Evolutionary conservation across 768 basidiomycete species (phyloP).

Genomic region (Termitomyces bulborhizus): DNA sequence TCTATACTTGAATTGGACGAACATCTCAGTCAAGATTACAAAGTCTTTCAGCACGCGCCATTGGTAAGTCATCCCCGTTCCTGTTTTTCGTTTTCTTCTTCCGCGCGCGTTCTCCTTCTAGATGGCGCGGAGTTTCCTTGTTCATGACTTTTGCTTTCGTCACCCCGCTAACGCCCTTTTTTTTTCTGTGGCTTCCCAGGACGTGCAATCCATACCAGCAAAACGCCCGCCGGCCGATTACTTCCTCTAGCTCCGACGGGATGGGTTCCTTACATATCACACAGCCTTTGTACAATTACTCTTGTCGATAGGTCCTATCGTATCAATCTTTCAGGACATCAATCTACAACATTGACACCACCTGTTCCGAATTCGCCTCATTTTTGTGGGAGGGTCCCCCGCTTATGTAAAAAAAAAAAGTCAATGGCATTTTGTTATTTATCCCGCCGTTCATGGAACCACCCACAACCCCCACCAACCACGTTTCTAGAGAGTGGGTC

Average conservation of each 20-base stretch:
- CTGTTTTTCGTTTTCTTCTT: not conserved
- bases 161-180: not conserved
- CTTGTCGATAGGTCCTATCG: too few species aligned
- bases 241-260: slow-evolving; percentile 46
- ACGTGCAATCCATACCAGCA: slow-evolving; percentile 73
- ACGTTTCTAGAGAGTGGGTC: not conserved
- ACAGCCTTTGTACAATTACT: slow-evolving; percentile 4
- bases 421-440: not conserved
- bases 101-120: not conserved
- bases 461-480: too few species aligned
- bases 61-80: slow-evolving; percentile 44
- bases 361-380: not conserved
- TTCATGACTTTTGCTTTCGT: not conserved
- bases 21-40: slow-evolving; percentile 89
- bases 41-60: slow-evolving; percentile 89
- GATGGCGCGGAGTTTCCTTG: not conserved
- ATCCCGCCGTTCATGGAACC: not conserved
- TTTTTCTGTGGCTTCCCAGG: slow-evolving; percentile 33
- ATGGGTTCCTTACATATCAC: not conserved
- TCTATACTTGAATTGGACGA: slow-evolving; percentile 94
- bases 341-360: too few species aligned
- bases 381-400: not conserved
- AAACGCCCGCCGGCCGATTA: slow-evolving; percentile 87
- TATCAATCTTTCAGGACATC: not conserved
- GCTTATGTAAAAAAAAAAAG: not conserved